These are phyloP conservation scores for Cercospora brassicicola DNA, from an alignment of 2,329 filamentous ascomycete species.

Conservation along the genomic window DNA sequence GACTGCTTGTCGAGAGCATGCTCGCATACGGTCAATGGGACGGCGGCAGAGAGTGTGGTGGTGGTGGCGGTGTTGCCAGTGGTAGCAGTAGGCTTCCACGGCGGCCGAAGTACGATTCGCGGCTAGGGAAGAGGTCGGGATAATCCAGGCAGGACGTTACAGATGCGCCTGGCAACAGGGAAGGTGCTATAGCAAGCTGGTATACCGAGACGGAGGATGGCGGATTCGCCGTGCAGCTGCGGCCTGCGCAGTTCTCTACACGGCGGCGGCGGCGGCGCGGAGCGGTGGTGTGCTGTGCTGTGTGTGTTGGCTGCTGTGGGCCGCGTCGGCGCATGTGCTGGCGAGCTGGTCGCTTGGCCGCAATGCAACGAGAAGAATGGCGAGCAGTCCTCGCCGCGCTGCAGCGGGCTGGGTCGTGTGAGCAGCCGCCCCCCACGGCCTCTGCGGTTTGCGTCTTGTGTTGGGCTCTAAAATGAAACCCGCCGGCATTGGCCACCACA, in stretches of 20 bases:
- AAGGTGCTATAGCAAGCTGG: not conserved
- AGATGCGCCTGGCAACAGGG: not conserved
- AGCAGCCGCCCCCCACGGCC: not conserved
- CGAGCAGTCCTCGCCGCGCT: not conserved
- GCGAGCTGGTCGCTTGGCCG: not conserved
- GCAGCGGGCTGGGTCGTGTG: not conserved
- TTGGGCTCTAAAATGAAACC: not conserved
- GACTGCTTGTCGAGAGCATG: slow-evolving; percentile 8
- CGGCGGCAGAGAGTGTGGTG: not conserved
- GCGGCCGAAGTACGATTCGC: not conserved
- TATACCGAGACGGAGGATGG: not conserved
- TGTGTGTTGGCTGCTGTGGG: not conserved
- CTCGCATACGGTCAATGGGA: slow-evolving; percentile 5
- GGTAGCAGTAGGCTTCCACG: not conserved
- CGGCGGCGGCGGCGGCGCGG: not conserved
- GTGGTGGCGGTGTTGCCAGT: not conserved
- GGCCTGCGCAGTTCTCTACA: slow-evolving; percentile 1
- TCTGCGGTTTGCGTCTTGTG: not conserved
- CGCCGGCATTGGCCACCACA: not conserved
- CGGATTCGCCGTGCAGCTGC: slow-evolving; percentile 8
- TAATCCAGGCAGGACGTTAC: slow-evolving; percentile 2
- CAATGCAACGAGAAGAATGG: not conserved
- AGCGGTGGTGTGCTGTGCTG: not conserved
- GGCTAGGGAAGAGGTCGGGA: not conserved
- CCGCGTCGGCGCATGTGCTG: not conserved